These are phyloP conservation scores for Solanum hybrid DNA, from an alignment of 305 asterid species.

Conservation along the genomic window DNA sequence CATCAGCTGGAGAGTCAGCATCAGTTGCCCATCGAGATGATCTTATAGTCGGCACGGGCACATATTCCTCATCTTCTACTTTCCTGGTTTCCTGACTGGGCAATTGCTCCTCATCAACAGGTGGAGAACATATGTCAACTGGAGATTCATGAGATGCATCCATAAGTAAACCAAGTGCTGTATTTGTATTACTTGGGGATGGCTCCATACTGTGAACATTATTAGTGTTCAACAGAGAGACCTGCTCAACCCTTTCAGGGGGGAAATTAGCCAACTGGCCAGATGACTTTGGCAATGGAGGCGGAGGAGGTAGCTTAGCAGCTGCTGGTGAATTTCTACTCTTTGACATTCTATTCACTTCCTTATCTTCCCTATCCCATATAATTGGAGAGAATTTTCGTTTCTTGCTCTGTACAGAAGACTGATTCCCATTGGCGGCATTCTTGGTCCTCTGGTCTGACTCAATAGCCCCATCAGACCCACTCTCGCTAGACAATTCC, in stretches of 20 bases:
- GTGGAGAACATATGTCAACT: conserved; percentile 23
- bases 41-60: conserved; percentile 37
- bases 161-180: conserved; percentile 11
- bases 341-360: background rate
- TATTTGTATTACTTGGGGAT: background rate
- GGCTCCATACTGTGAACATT: conserved; percentile 1
- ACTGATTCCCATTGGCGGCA: background rate
- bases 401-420: background rate
- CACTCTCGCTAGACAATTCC: background rate
- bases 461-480: background rate
- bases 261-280: conserved; percentile 18
- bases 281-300: background rate
- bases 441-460: background rate
- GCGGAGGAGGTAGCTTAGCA: background rate
- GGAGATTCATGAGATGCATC: conserved; percentile 22
- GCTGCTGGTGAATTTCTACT: background rate
- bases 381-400: background rate
- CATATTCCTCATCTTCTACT: conserved; percentile 37
- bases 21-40: conserved; percentile 85
- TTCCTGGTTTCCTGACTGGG: conserved; percentile 15
- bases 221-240: conserved; percentile 20
- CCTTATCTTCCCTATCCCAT: background rate
- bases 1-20: conserved; percentile 62
- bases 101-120: conserved; percentile 21
- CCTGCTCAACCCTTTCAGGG: conserved; percentile 17